Evolutionary conservation across 371 early-diverging fungal genomes (phyloP).

Genomic region (Mortierella sp.): DNA sequence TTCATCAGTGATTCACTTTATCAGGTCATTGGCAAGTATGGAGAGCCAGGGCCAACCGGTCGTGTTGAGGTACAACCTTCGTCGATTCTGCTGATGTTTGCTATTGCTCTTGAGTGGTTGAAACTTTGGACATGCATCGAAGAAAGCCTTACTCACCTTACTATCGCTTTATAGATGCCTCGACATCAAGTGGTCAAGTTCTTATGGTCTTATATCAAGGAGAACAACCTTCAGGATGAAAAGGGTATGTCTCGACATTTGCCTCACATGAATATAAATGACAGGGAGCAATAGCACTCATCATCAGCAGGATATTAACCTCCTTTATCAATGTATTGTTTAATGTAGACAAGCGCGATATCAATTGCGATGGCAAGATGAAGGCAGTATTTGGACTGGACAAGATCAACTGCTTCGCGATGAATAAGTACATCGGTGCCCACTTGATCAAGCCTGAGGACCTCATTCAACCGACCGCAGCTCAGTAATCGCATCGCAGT

Average conservation of each 20-base stretch:
- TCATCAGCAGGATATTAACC: not conserved
- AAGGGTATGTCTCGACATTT: constrained; percentile 49
- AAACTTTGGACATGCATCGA: too few species aligned
- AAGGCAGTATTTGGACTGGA: constrained; percentile 33
- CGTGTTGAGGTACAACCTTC: constrained; percentile 37
- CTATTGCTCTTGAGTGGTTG: not conserved
- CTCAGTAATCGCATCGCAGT: not conserved
- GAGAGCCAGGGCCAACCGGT: constrained; percentile 38
- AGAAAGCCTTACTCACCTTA: constrained; percentile 14
- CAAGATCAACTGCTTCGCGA: constrained; percentile 32
- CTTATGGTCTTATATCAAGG: constrained; percentile 70
- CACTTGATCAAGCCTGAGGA: constrained; percentile 42
- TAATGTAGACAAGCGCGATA: constrained; percentile 26
- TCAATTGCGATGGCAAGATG: constrained; percentile 35
- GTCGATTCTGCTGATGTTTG: not conserved
- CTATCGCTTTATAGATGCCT: constrained; percentile 59
- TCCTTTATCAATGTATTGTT: too few species aligned
- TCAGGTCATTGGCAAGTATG: constrained; percentile 39
- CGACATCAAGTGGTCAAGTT: constrained; percentile 71
- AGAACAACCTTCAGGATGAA: constrained; percentile 62
- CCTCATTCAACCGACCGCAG: not conserved
- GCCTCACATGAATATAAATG: not conserved
- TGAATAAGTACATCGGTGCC: constrained; percentile 43
- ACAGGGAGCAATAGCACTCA: too few species aligned
- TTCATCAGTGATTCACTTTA: constrained; percentile 36